A percentile compares a stretch with the other conserved stretches of the same genome.
Conservation (phyloP, 2,329 filamentous ascomycete species). For the Fusarium burgessii region DNA sequence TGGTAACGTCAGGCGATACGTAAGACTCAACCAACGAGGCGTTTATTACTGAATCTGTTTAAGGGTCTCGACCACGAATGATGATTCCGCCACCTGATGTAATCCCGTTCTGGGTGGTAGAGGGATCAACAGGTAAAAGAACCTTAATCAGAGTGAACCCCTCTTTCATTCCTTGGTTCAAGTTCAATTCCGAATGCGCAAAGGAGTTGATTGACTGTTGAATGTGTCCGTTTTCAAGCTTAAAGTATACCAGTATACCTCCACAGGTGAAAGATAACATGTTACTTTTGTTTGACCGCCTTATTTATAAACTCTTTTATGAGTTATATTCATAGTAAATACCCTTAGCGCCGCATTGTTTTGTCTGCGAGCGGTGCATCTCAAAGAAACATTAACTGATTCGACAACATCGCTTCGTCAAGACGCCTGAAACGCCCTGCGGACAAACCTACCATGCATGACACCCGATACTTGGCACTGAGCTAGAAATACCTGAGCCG, state of each 20-base stretch:
- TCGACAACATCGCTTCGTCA: constrained; percentile 25
- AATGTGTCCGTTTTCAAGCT: background rate
- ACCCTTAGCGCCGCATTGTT: constrained; percentile 21
- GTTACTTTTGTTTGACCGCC: background rate
- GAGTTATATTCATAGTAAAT: background rate
- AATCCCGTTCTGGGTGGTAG: constrained; percentile 23
- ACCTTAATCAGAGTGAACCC: background rate
- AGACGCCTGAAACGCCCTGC: constrained; percentile 39
- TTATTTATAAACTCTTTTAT: background rate
- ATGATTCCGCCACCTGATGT: constrained; percentile 44
- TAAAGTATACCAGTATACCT: background rate
- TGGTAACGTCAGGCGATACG: constrained; percentile 23
- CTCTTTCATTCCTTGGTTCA: constrained; percentile 5
- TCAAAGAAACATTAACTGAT: constrained; percentile 33
- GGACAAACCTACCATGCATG: constrained; percentile 21
- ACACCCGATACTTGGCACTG: constrained; percentile 13
- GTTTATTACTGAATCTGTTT: constrained; percentile 1
- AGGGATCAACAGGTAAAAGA: constrained; percentile 10
- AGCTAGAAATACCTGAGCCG: constrained; percentile 20
- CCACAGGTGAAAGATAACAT: background rate
- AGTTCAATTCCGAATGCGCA: constrained; percentile 16
- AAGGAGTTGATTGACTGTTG: constrained; percentile 19
- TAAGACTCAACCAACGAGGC: constrained; percentile 15
- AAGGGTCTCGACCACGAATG: constrained; percentile 21
- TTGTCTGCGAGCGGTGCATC: constrained; percentile 22